Conservation (phyloP, 176 grass and related monocot genomes). For the Bromus sterilis region DNA sequence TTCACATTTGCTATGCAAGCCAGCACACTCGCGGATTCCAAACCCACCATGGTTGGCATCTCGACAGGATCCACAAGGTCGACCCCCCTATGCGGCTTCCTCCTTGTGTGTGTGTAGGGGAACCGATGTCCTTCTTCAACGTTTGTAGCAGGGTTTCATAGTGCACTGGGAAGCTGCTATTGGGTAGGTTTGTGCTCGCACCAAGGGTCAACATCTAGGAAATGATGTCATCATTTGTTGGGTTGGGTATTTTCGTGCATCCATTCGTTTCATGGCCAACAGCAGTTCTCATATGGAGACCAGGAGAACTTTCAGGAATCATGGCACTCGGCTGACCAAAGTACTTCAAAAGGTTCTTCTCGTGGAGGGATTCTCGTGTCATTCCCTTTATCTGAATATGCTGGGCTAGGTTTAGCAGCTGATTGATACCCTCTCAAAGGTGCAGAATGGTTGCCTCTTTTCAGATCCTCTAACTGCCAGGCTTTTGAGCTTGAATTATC, state of each 20-base stretch:
- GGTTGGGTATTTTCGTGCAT: background rate
- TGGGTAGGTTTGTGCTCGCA: background rate
- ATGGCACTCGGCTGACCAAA: slow-evolving; percentile 23
- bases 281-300: background rate
- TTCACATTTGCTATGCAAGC: slow-evolving; percentile 28
- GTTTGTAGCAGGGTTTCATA: slow-evolving; percentile 6
- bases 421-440: background rate
- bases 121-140: slow-evolving; percentile 37
- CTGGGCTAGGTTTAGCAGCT: slow-evolving; percentile 8
- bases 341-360: slow-evolving; percentile 51
- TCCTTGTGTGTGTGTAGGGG: slow-evolving; percentile 67
- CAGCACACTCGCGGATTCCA: slow-evolving; percentile 15
- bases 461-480: slow-evolving; percentile 14
- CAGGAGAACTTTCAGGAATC: slow-evolving; percentile 32
- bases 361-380: slow-evolving; percentile 11
- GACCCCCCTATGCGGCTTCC: slow-evolving; percentile 51
- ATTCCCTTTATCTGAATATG: slow-evolving; percentile 13
- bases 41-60: slow-evolving; percentile 12
- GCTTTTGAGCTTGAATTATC: background rate
- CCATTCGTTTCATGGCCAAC: background rate
- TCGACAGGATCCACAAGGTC: slow-evolving; percentile 22
- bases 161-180: slow-evolving; percentile 1
- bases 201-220: slow-evolving; percentile 27
- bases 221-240: background rate
- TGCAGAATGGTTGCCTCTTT: background rate